These are phyloP conservation scores for Aspergillus niger DNA, from an alignment of 2,329 filamentous ascomycete genomes.

Conservation along the genomic window DNA sequence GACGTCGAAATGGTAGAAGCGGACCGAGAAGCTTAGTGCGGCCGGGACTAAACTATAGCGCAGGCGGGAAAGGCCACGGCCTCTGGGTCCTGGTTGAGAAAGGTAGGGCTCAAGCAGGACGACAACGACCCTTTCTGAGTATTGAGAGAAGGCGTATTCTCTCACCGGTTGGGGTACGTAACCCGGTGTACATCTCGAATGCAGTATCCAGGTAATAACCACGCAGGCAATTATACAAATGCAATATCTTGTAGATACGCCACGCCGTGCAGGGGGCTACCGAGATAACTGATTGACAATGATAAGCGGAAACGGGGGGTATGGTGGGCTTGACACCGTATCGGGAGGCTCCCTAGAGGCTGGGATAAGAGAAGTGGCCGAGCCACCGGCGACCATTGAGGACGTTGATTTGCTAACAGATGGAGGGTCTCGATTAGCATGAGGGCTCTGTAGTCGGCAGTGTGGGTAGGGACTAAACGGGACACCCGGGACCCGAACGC, in stretches of 20 bases:
- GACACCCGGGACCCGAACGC: neutral
- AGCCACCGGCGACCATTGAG: neutral
- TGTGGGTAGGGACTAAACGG: neutral
- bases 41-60: neutral
- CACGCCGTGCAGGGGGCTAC: neutral
- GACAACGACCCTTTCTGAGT: neutral
- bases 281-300: neutral
- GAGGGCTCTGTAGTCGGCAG: neutral
- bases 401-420: neutral
- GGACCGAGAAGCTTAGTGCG: slow-evolving; percentile 5
- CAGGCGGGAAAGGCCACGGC: neutral
- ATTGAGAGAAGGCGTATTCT: neutral
- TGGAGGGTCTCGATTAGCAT: slow-evolving; percentile 1
- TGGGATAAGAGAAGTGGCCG: neutral
- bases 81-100: neutral
- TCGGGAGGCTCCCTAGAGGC: neutral
- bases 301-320: neutral
- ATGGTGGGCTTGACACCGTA: neutral
- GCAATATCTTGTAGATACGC: neutral
- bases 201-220: neutral
- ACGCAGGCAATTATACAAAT: neutral
- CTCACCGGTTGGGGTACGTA: neutral
- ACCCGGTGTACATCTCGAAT: neutral
- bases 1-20: neutral
- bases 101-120: neutral